A percentile compares a stretch with the other conserved stretches of the same genome.
Evolutionary conservation across 2,329 filamentous ascomycete species (phyloP).

Genomic region (Sporothrix luriei): DNA sequence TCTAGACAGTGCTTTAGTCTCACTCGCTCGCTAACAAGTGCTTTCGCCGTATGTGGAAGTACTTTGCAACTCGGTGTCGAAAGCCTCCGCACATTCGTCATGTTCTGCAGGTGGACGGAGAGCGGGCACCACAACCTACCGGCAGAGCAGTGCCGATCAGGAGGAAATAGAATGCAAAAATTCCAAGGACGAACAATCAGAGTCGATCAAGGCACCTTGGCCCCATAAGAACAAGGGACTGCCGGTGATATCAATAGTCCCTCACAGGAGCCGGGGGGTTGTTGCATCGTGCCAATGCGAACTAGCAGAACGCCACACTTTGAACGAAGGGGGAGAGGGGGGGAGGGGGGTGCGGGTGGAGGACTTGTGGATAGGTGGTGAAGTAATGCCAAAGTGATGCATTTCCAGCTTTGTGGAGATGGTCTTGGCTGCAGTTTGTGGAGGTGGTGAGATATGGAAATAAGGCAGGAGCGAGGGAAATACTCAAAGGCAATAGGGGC

Average conservation of each 20-base stretch:
- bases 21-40: no score
- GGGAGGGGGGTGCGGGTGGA: not conserved
- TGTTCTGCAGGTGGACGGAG: not conserved
- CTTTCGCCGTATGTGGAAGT: not conserved
- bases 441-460: conserved; percentile 11
- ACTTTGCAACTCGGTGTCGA: not conserved
- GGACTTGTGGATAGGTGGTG: not conserved
- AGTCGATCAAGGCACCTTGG: not conserved
- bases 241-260: conserved; percentile 16
- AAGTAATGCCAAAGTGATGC: conserved; percentile 4
- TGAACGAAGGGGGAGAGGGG: conserved; percentile 7
- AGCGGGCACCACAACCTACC: not conserved
- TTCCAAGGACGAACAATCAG: not conserved
- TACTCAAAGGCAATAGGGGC: not conserved
- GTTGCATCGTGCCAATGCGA: conserved; percentile 17
- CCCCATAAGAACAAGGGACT: not conserved
- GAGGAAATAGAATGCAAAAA: not conserved
- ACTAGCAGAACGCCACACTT: conserved; percentile 25
- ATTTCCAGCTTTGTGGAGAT: conserved; percentile 16
- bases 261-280: not conserved
- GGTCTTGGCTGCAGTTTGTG: not conserved
- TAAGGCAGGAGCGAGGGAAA: conserved; percentile 2
- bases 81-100: not conserved
- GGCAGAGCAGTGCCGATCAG: conserved; percentile 17
- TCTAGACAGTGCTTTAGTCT: not conserved